Evolutionary conservation across 1,139 yeast species (phyloP), one percentile per base, ranked within the genome.

Genomic region (Protomyces gravidus): DNA sequence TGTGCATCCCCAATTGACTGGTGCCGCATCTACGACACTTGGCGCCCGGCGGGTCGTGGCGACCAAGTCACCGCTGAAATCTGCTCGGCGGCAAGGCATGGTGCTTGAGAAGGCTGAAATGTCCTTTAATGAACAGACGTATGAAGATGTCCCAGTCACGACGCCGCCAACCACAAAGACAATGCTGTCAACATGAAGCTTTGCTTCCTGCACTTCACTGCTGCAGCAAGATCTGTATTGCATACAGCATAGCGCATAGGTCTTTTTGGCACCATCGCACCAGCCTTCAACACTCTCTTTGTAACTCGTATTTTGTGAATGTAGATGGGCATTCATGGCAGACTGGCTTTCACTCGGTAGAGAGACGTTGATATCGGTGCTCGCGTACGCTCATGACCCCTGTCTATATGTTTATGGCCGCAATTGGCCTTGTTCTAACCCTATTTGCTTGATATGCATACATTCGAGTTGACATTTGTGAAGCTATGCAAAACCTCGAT

Each of bases 81-180:
- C 32, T 15, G 46, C 46, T 3, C 25, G 51, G 15, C 26, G 27
- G 17, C 51, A 53, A 32, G 21, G 40, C 19, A 25, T 17, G 23
- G 27, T 27, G 5, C 15, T 15, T 11, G 21, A 28, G 55, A 42
- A 40, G 26, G 39, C 42, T 3, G 25, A 25, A 3, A 9, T 42
- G 47, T 19, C 25, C 15, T 46, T 33, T 17, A 46, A 53, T 17
- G 58, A 53, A 17, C 51, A 53, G 36, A 51, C 51, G 21, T 53
- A 33, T 36, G 50, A 33, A 17, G 33, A 26, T 2, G 47, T 11
- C 15, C 9, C 27, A 19, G 28, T 6, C 27, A 17, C 23, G 47
- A 15, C 42, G 17, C 42, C 42, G 23, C 19, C 9, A 17, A 19
- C 42, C 19, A 36, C 42, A 5, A 36, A 36, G 42, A 36, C 42